Base-by-base conservation (phyloP, 352 stramenopile genomes). In the Thalassiosira hispida region DNA sequence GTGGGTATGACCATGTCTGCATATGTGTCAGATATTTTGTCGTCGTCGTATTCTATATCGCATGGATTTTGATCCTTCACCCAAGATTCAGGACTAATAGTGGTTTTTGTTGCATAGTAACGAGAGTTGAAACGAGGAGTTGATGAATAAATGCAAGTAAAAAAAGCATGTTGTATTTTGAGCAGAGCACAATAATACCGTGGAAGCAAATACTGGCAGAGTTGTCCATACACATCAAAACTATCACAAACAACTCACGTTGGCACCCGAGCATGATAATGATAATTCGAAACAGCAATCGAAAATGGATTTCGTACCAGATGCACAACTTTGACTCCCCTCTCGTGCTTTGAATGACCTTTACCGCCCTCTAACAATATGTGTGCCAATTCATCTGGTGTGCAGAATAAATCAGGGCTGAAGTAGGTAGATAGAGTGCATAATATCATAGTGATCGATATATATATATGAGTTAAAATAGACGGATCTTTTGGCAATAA, bases 251-350 rank as follows among this genome's bases (percentile, higher is more conserved):
- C 23, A 46, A 78, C 70, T 79, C 20, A 79, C 63, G 71, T 80
- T 64, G 77, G 77, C 52, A 67, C 65, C 33, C 71, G 77, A 18
- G 70, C 53, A 77, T 84, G 77, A 62, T 84, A 84, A 74, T 71
- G 55, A 52, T 84, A 84, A 66, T 84, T 84, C 14, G 63, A 77
- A 7, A 80, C 55, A 23, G 70, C 77, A 62, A 84, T 76, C 22
- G 63, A 69, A 73, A 79, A 84, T 1, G 77, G 77, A 72, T 84
- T 67, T 0, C 77, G 31, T 9, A 84, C 64, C 62, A 84, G 73
- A 46, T 84, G 77, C 55, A 84, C 61, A 49, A 84, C 65, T 46
- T 84, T 84, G 0, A 72, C 57, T 38, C 70, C 69, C 20, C 27
- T 25, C 29, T 61, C 49, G 35, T 60, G 27, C 51, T 29, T 31